phyloP scores from a whole-genome alignment of 148 eudicot genomes.

The Dysphania ambrosioides region DNA sequence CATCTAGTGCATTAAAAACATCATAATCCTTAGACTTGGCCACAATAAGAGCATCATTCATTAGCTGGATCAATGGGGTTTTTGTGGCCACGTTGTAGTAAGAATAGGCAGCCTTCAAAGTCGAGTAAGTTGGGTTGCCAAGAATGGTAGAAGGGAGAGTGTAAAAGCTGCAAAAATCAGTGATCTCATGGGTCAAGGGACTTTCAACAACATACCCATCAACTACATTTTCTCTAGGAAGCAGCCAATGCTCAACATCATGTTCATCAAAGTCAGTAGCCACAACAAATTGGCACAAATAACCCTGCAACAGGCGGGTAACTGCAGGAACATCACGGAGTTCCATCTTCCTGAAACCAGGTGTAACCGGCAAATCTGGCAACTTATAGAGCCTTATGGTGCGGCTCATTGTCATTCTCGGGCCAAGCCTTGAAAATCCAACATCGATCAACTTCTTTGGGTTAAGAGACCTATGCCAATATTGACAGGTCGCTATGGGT shows the following conservation, averaged over 20 bases:
- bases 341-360: conserved; percentile 91
- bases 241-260: conserved; percentile 93
- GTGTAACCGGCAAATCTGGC: conserved; percentile 65
- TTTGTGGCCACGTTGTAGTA: conserved; percentile 82
- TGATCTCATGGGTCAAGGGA: conserved; percentile 68
- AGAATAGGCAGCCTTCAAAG: conserved; percentile 81
- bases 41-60: conserved; percentile 81
- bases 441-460: conserved; percentile 93
- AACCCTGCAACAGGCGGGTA: conserved; percentile 66
- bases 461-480: conserved; percentile 81
- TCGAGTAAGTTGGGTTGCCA: conserved; percentile 59
- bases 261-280: conserved; percentile 82
- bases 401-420: conserved; percentile 94
- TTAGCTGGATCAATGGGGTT: conserved; percentile 77
- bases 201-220: conserved; percentile 84
- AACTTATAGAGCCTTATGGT: conserved; percentile 84
- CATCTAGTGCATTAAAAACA: conserved; percentile 85
- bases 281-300: conserved; percentile 60
- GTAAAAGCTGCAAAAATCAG: conserved; percentile 91
- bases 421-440: conserved; percentile 85
- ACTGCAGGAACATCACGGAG: conserved; percentile 82
- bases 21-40: conserved; percentile 76
- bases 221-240: conserved; percentile 67
- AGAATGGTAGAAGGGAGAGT: conserved; percentile 78
- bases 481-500: conserved; percentile 75